These are phyloP conservation scores for Colletotrichum liaoningense DNA, from an alignment of 2,329 filamentous ascomycete species.

Conservation along the genomic window DNA sequence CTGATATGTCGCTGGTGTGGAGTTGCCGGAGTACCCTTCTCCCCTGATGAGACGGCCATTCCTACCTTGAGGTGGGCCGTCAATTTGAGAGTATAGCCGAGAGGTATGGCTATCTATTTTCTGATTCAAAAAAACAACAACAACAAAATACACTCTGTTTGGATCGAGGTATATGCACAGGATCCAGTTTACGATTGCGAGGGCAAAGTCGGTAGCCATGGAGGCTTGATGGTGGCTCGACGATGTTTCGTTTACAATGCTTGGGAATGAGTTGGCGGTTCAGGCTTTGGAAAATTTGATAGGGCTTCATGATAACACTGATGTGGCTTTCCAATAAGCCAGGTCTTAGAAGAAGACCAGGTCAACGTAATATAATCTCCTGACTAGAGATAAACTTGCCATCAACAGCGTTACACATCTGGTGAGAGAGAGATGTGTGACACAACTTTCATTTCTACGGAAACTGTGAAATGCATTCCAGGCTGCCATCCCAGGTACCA, in stretches of 20 bases:
- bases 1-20: background rate
- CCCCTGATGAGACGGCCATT: background rate
- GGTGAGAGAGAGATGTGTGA: background rate
- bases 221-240: background rate
- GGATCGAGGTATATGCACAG: slow-evolving; percentile 37
- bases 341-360: background rate
- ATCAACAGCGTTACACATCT: too few relatives aligned
- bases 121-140: background rate
- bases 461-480: background rate
- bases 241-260: background rate
- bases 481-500: background rate
- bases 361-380: background rate
- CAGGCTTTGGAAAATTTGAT: background rate
- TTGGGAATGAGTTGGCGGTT: background rate
- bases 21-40: background rate
- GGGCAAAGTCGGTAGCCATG: slow-evolving; percentile 1
- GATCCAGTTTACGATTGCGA: slow-evolving; percentile 34
- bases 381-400: background rate
- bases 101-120: background rate
- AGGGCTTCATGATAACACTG: background rate
- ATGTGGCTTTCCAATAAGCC: background rate
- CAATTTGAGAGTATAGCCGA: background rate
- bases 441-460: background rate
- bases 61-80: background rate
- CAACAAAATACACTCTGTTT: slow-evolving; percentile 22